Conservation (phyloP, 495 filamentous ascomycete species). For the Ascobolus immersus region DNA sequence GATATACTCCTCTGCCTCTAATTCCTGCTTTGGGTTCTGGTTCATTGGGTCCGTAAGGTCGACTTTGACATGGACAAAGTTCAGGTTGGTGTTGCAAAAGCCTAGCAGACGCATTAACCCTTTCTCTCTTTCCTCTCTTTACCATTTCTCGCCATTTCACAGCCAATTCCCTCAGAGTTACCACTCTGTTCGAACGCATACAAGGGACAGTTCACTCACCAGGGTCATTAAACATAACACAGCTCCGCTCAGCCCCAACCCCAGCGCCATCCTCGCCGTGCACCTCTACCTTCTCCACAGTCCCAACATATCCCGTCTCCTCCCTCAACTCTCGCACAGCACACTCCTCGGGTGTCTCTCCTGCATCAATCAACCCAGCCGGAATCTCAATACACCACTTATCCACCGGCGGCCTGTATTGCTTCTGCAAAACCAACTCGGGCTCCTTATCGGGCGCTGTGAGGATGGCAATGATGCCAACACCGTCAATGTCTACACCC, state of each 20-base stretch:
- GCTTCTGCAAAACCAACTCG: constrained; percentile 62
- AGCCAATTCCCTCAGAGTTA: too few relatives aligned
- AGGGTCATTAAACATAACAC: constrained; percentile 55
- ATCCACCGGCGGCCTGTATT: constrained; percentile 64
- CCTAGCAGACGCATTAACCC: too few relatives aligned
- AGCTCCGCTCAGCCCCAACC: constrained; percentile 30
- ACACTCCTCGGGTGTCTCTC: constrained; percentile 50
- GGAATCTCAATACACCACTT: constrained; percentile 62
- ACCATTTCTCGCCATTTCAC: too few relatives aligned
- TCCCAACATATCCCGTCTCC: constrained; percentile 74
- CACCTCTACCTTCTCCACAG: constrained; percentile 22
- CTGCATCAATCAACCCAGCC: constrained; percentile 61
- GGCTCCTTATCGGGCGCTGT: constrained; percentile 26
- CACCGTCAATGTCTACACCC: constrained; percentile 53
- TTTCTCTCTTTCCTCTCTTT: too few relatives aligned
- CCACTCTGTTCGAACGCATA: too few relatives aligned
- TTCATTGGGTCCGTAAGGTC: constrained; percentile 45
- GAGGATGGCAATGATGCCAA: constrained; percentile 72
- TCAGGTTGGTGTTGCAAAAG: constrained; percentile 72
- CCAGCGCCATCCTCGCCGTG: constrained; percentile 15
- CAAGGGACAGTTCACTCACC: constrained; percentile 3
- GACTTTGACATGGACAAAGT: constrained; percentile 57
- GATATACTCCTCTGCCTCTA: constrained; percentile 80
- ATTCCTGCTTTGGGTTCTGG: constrained; percentile 39
- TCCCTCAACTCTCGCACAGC: constrained; percentile 78